Conservation (phyloP, 345 rosid species). For the Populus pruinosa region DNA sequence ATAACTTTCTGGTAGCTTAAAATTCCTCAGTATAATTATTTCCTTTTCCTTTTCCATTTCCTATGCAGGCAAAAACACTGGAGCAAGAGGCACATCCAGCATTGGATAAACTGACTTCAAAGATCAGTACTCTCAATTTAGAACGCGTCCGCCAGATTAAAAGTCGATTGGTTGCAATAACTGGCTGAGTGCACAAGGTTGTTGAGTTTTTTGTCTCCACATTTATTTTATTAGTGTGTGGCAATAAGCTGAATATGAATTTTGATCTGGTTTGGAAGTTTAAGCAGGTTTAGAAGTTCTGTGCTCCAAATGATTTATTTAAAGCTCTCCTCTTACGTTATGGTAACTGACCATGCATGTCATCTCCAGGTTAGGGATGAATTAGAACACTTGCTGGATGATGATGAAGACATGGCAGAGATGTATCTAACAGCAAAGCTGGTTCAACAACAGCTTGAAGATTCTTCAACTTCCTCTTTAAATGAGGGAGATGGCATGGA, state of each 20-base stretch:
- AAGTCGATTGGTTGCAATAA: constrained; percentile 65
- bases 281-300: background rate
- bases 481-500: constrained; percentile 50
- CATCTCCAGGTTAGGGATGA: constrained; percentile 77
- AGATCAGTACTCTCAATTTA: constrained; percentile 67
- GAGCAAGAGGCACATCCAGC: constrained; percentile 74
- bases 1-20: background rate
- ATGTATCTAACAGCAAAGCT: constrained; percentile 88
- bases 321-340: background rate
- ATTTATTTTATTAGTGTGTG: background rate
- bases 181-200: constrained; percentile 75
- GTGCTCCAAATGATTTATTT: background rate
- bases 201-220: background rate
- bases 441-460: constrained; percentile 55
- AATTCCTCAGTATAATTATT: background rate
- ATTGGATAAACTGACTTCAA: constrained; percentile 65
- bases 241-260: background rate
- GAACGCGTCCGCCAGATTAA: constrained; percentile 70
- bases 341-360: background rate
- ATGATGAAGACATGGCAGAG: constrained; percentile 98
- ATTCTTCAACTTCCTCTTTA: constrained; percentile 55
- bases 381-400: constrained; percentile 85
- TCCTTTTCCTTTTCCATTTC: constrained; percentile 6
- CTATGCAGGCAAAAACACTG: constrained; percentile 48
- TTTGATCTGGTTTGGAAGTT: background rate